Evolutionary conservation across 2,329 filamentous ascomycete species (phyloP).

Genomic region (Phoma sp.): DNA sequence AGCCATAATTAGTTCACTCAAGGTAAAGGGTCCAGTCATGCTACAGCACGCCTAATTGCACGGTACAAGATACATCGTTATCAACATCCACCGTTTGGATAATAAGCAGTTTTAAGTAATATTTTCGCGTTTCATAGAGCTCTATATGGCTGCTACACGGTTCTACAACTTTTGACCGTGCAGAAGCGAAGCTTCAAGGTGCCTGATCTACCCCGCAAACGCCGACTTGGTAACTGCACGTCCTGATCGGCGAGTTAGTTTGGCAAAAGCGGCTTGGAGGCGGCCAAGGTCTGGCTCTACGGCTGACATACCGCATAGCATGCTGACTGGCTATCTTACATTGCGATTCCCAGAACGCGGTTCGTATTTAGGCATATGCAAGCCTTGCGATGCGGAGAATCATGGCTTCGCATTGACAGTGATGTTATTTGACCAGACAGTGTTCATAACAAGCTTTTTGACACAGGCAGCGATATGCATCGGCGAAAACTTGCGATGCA

Average conservation of each 20-base stretch:
- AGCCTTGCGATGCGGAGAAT: not conserved
- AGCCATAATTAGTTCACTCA: not conserved
- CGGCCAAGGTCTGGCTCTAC: not conserved
- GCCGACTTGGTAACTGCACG: not conserved
- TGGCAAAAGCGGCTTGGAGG: not conserved
- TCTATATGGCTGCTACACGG: not conserved
- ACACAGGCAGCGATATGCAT: not conserved
- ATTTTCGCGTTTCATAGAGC: no score
- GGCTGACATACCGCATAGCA: slow-evolving; percentile 8
- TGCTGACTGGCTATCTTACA: slow-evolving; percentile 9
- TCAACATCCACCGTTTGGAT: no score
- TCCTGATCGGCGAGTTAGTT: not conserved
- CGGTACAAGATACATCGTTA: no score
- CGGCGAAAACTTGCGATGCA: no score
- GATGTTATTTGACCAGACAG: not conserved
- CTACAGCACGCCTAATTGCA: no score
- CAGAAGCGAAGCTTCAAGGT: not conserved
- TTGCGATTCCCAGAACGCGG: not conserved
- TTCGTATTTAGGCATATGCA: not conserved
- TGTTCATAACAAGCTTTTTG: not conserved
- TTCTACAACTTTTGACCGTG: not conserved
- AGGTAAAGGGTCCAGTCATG: no score
- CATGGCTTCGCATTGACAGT: not conserved
- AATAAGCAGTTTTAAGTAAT: no score
- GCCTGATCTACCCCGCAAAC: not conserved